Base-by-base conservation (phyloP, 305 asterid species). In the Solanum hybrid region DNA sequence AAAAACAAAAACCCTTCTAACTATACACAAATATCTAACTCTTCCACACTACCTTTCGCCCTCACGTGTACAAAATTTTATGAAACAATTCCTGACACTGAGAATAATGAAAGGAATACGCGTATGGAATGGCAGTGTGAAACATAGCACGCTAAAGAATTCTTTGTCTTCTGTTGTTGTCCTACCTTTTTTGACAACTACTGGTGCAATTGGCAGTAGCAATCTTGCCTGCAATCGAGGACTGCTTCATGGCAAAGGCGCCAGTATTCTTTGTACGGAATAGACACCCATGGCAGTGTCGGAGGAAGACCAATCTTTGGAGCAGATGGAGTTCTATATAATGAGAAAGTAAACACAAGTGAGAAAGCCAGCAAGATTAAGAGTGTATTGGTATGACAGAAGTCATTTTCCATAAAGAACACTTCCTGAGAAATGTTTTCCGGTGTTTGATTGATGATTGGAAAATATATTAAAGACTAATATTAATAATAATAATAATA, bases 181-280 rank as follows among this genome's bases (percentile, higher is more conserved):
- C 41, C 41, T 51, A 38, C 26, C 41, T 84, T 51, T 29, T 20
- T 51, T 51, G 88, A 51, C 77, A 51, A 84, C 77, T 83, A 86
- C 39, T 27, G 37, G 80, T 13, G 91, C 41, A 51, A 89, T 88
- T 88, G 86, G 24, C 81, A 86, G 33, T 37, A 90, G 36, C 92
- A 89, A 91, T 94, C 91, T 79, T 87, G 87, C 91, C 92, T 91
- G 94, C 98, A 95, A 1, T 94, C 93, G 76, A 92, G 94, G 57
- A 97, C 90, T 10, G 97, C 94, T 88, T 94, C 93, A 70, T 90
- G 91, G 92, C 98, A 94, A 90, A 96, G 93, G 89, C 78, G 89
- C 99, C 99, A 96, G 89, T 95, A 96, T 89, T 94, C 96, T 90
- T 91, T 96, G 92, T 92, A 96, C 6, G 97, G 95, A 9, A 97